These are phyloP conservation scores for Saccharomycopsis fermentans DNA, from an alignment of 805 yeast genomes.

Conservation along the genomic window DNA sequence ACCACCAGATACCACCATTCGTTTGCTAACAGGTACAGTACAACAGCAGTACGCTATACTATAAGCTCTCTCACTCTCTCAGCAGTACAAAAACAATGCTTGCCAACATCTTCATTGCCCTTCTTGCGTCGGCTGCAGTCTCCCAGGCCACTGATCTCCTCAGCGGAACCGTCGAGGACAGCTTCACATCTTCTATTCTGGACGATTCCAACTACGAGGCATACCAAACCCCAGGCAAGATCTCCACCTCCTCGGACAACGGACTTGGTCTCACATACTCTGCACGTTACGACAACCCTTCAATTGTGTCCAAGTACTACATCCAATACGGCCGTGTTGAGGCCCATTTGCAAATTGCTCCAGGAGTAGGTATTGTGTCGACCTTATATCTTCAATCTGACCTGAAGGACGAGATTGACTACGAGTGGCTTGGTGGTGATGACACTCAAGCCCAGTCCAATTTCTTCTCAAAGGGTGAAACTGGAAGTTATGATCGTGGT, in stretches of 20 bases:
- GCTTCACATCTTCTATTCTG: neutral
- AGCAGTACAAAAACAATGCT: neutral
- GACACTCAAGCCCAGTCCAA: constrained; percentile 64
- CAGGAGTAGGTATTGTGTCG: constrained; percentile 72
- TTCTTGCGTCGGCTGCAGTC: neutral
- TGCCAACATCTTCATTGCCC: neutral
- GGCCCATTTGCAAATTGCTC: constrained; percentile 59
- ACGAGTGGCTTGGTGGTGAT: constrained; percentile 84
- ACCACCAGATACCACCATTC: too few species aligned
- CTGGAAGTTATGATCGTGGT: constrained; percentile 73
- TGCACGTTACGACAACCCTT: constrained; percentile 65
- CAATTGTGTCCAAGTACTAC: constrained; percentile 66
- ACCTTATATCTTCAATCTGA: constrained; percentile 58
- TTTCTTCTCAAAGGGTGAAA: constrained; percentile 73
- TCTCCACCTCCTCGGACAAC: constrained; percentile 31
- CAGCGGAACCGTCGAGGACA: neutral
- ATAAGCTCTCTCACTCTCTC: too few species aligned
- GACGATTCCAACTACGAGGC: neutral
- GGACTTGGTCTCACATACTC: constrained; percentile 58
- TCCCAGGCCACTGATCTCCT: neutral
- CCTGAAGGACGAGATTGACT: constrained; percentile 80
- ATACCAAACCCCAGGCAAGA: neutral
- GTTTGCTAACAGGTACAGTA: too few species aligned
- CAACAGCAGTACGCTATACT: too few species aligned
- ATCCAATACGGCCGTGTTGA: constrained; percentile 85